Base-by-base conservation (phyloP, 768 basidiomycete species). In the Daedaleopsis sinensis region DNA sequence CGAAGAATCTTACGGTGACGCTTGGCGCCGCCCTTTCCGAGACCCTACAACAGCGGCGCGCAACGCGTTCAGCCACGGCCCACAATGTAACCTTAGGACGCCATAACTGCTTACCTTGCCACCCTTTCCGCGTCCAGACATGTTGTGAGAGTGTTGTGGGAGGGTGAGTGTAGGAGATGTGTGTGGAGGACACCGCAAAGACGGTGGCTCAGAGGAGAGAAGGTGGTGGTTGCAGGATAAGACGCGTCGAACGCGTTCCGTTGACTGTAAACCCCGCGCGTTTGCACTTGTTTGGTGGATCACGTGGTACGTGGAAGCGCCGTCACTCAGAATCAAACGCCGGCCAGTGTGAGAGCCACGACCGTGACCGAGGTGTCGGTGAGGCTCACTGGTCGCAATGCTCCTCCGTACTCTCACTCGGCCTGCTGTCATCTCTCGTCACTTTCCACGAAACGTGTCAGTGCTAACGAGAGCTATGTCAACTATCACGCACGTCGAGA, bases 111-210 rank as follows among this genome's bases (percentile, higher is more conserved):
- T 44, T 37, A 86, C 86, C 82, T 90, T 90, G 71, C 88, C 87
- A 77, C 87, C 87, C 78, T 89, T 89, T 72, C 88, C 88, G 69
- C 88, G 88, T 77, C 88, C 88, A 79, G 87, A 88, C 88, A 90
- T 90, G 70, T 59, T 79, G 68, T 46, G 12, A 35, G 24, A 18
- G 47, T 51, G 47, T n/a, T 61, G 52, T 57, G 65, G 52, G 57
- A 51, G 49, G 47, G 54, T 47, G 50, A 27, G 55, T 52, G 35
- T 56, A 57, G 67, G 52, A 57, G 53, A 39, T 59, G 68, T 49
- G 39, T 12, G 56, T 56, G 21, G 56, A 35, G 58, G 16, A 47
- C 35, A 52, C 24, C 47, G 58, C 49, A 58, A 63, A 44, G 61
- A 57, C 57, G 58, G 52, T 55, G 55, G 59, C 50, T 57, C 53